A percentile compares a stretch with the other conserved stretches of the same genome.
phyloP scores from a whole-genome alignment of 129 eudicot species.

The Glebionis coronaria region DNA sequence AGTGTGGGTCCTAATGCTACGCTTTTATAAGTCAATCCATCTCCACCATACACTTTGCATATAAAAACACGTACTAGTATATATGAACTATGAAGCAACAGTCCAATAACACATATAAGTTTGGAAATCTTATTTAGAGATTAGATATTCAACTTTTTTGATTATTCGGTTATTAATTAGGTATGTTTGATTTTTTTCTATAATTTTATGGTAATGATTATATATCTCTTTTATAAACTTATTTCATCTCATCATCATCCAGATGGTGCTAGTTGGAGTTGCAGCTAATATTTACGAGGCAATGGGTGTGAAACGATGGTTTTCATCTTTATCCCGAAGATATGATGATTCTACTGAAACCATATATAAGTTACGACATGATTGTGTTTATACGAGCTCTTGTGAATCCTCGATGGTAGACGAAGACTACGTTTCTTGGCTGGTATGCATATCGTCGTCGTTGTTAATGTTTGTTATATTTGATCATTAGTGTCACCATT shows the following conservation, averaged over 20 bases:
- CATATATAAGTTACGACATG: conserved; percentile 23
- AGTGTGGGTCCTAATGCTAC: conserved; percentile 16
- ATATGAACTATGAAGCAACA: too few species aligned
- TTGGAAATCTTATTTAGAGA: too few species aligned
- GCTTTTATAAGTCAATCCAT: neutral
- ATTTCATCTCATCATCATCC: neutral
- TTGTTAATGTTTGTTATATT: neutral
- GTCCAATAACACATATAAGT: too few species aligned
- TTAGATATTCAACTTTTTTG: neutral
- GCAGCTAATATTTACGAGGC: conserved; percentile 39
- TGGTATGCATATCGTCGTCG: conserved; percentile 51
- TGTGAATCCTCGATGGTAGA: conserved; percentile 3
- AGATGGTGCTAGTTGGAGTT: conserved; percentile 43
- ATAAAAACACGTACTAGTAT: neutral
- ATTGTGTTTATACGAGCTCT: neutral
- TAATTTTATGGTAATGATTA: too few species aligned
- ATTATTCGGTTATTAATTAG: neutral
- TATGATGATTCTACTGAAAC: conserved; percentile 12
- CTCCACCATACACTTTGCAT: too few species aligned
- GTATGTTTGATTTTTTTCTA: neutral
- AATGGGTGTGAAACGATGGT: conserved; percentile 38
- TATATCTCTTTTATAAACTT: neutral
- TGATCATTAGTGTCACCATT: too few species aligned
- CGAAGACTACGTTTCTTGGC: conserved; percentile 46
- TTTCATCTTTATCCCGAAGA: conserved; percentile 11